Conservation (phyloP, 208 protist species). For the Trypanosoma melophagium region DNA sequence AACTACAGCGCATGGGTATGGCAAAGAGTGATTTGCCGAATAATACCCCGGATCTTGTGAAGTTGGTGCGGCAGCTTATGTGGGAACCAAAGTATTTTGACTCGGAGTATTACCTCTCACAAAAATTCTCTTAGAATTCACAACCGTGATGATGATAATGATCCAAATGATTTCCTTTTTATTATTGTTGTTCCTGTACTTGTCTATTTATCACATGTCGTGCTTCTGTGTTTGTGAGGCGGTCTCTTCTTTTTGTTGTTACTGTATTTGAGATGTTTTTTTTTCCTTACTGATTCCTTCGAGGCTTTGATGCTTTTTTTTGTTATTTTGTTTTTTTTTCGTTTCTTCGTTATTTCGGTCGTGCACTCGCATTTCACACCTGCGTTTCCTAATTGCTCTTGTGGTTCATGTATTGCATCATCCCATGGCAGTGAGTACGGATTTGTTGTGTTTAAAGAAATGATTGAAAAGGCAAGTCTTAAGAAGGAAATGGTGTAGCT, state of each 20-base stretch:
- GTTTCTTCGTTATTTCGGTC: neutral
- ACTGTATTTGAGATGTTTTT: conserved; percentile 10
- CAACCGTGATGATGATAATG: conserved; percentile 3
- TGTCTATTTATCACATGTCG: no score
- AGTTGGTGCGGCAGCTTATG: conserved; percentile 44
- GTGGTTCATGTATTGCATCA: no score
- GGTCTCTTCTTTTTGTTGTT: neutral
- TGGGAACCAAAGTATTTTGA: conserved; percentile 50
- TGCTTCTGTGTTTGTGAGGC: no score
- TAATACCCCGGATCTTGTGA: conserved; percentile 39
- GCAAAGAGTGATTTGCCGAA: conserved; percentile 38
- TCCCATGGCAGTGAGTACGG: no score
- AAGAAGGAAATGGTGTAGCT: no score
- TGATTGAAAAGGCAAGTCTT: no score
- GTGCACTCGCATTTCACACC: no score
- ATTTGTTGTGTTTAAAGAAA: no score
- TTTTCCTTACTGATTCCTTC: conserved; percentile 13
- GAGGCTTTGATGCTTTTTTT: conserved; percentile 14
- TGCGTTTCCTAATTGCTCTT: no score
- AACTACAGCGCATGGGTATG: conserved; percentile 46
- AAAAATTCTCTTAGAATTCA: conserved; percentile 25
- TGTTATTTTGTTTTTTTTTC: conserved; percentile 14
- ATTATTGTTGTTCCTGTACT: neutral
- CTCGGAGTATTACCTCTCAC: conserved; percentile 63
- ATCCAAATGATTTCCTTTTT: conserved; percentile 5